Evolutionary conservation across 2,329 filamentous ascomycete species (phyloP), one percentile per base, ranked within the genome.

Genomic region (Penicillium paneum): DNA sequence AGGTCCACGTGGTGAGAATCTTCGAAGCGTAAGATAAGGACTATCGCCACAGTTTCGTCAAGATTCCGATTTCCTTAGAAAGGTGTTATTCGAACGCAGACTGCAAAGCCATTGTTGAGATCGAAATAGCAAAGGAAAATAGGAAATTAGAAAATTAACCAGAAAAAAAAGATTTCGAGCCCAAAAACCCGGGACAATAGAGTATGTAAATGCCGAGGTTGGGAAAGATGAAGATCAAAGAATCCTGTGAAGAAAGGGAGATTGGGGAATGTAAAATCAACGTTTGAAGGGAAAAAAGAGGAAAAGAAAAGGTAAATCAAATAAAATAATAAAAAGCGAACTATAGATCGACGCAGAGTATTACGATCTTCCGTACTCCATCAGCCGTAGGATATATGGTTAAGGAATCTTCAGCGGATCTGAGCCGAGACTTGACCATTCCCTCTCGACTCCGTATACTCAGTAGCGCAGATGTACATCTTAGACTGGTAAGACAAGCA

Each of bases 321-420:
- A 36, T n/a, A 31, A 15, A 35, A 34, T n/a, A 31, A 15, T 32
- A 34, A 53, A 55, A 53, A 54, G 40, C 51, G 60, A 65, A 62
- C 57, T 55, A 58, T 55, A 58, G 64, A 67, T 67, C 64, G 64
- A 65, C 62, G 45, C 39, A 39, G 39, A 41, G 50, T 46, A 62
- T 64, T 64, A 54, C 54, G 61, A 63, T 63, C 62, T 63, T 54
- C 62, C 48, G 56, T 56, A 57, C 55, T 58, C 60, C 53, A 60
- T 61, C 64, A 67, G 63, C 56, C 49, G 36, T 55, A 60, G 56
- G 58, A 63, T 59, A 61, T 58, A 58, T 54, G 52, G 26, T 67
- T 59, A 64, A 36, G 62, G 65, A 68, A 64, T 64, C 61, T 64
- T 62, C 65, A 67, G 61, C 52, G 59, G 56, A 64, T 64, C 64